Evolutionary conservation across 257 asterid species (phyloP).

Genomic region (Gynochthodes officinalis): DNA sequence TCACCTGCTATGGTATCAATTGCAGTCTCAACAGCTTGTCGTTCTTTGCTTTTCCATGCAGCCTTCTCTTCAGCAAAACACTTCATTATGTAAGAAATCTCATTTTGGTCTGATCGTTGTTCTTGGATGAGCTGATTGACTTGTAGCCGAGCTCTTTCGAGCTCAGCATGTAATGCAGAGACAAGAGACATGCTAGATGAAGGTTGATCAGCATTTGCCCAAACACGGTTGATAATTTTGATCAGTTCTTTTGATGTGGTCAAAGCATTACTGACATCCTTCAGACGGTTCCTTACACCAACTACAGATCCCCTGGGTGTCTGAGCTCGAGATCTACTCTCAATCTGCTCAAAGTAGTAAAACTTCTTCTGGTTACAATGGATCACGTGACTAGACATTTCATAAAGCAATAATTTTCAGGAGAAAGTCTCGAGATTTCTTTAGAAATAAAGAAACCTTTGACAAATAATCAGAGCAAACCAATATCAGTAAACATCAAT

Average conservation of each 20-base stretch:
- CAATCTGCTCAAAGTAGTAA: slow-evolving; percentile 47
- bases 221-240: slow-evolving; percentile 74
- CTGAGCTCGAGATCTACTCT: slow-evolving; percentile 69
- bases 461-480: not conserved
- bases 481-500: not conserved
- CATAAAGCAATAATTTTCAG: not conserved
- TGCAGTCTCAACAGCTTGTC: slow-evolving; percentile 60
- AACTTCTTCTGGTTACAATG: not conserved
- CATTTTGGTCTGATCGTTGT: slow-evolving; percentile 52
- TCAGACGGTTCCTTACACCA: slow-evolving; percentile 51
- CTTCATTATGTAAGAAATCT: slow-evolving; percentile 62
- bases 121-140: slow-evolving; percentile 83
- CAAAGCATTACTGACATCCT: slow-evolving; percentile 79
- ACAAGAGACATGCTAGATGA: slow-evolving; percentile 79
- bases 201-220: slow-evolving; percentile 78
- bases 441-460: not conserved
- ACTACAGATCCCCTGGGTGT: slow-evolving; percentile 49
- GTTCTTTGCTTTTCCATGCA: slow-evolving; percentile 66
- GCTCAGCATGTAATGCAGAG: slow-evolving; percentile 93
- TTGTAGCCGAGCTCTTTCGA: slow-evolving; percentile 87
- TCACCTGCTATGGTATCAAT: slow-evolving; percentile 52
- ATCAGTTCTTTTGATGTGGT: slow-evolving; percentile 92
- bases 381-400: not conserved
- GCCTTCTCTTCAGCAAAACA: slow-evolving; percentile 84
- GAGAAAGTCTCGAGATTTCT: not conserved